Evolutionary conservation across 2,329 filamentous ascomycete species (phyloP), one percentile per base, ranked within the genome.

Genomic region (Pyrenochaeta sp.): DNA sequence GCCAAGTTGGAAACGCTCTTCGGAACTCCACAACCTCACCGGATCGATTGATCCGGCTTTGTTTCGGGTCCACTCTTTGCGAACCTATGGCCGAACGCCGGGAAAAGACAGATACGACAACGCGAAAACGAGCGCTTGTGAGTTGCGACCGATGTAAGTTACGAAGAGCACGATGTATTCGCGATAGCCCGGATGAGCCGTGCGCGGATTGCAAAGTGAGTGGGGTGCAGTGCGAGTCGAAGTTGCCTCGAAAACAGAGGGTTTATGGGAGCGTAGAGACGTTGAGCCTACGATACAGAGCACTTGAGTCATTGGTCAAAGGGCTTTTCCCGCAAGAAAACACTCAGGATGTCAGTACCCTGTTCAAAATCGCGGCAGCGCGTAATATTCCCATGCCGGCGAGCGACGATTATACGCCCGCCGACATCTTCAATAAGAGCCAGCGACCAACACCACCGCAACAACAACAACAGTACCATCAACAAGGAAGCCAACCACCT

Each of bases 201-300:
- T 81, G 79, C 56, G 75, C 78, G 43, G 74, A 75, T 53, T 82
- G 80, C 59, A 63, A 74, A 48, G 69, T 77, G 47, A 74, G 72
- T 25, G 76, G 75, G 8, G 76, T 79, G 27, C 65, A 68, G 34
- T 82, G 80, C 64, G 77, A 81, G 61, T 80, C 75, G 7, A 81
- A 78, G 10, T 67, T 81, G 36, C 80, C 80, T 5, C 75, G 80
- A 25, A 81, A 81, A 60, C 78, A 80, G 39, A 69, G 80, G 34
- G 78, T 81, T 10, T 81, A 82, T 53, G 80, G 80, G 15, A 81
- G 79, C 56, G 77, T 81, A 6, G 80, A 82, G 58, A 80, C 79
- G n/a, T 67, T 81, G 43, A 80, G 79, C 47, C 68, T 78, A 30
- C 72, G 79, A 28, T 82, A 79, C 58, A 71, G 80, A 43, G 78